A percentile compares a stretch with the other conserved stretches of the same genome.
These are phyloP conservation scores for Phanerochaete sordida DNA, from an alignment of 768 basidiomycete genomes.

Conservation along the genomic window DNA sequence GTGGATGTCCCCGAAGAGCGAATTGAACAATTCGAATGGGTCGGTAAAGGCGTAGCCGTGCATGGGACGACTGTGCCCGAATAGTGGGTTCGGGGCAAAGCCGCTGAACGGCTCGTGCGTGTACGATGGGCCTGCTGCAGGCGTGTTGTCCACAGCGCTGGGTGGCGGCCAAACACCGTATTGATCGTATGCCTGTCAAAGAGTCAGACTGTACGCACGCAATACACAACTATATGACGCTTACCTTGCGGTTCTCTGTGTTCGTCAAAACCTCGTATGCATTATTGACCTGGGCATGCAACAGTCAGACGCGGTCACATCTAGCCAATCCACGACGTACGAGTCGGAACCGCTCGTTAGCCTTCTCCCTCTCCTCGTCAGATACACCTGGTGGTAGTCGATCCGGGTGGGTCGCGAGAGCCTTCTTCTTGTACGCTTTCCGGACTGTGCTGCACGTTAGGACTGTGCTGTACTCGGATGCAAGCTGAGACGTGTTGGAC, in stretches of 20 bases:
- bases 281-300: constrained; percentile 54
- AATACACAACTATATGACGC: too few species aligned
- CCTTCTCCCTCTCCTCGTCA: constrained; percentile 49
- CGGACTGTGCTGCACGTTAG: constrained; percentile 45
- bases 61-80: constrained; percentile 23
- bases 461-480: not conserved
- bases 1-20: constrained; percentile 57
- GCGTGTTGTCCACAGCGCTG: constrained; percentile 10
- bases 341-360: constrained; percentile 57
- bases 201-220: too few species aligned
- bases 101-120: constrained; percentile 33
- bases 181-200: constrained; percentile 57
- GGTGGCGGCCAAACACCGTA: constrained; percentile 76
- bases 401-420: constrained; percentile 75
- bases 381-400: constrained; percentile 56
- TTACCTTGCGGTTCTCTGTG: constrained; percentile 51
- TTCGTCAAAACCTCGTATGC: constrained; percentile 76
- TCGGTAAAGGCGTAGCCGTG: constrained; percentile 56
- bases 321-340: constrained; percentile 30
- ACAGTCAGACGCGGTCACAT: too few species aligned
- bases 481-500: constrained; percentile 23
- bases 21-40: constrained; percentile 71
- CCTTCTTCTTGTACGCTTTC: constrained; percentile 73
- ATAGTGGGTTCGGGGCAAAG: constrained; percentile 42
- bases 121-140: constrained; percentile 6